phyloP scores from a whole-genome alignment of 1,284 basidiomycete genomes.

The Mycena citricolor region DNA sequence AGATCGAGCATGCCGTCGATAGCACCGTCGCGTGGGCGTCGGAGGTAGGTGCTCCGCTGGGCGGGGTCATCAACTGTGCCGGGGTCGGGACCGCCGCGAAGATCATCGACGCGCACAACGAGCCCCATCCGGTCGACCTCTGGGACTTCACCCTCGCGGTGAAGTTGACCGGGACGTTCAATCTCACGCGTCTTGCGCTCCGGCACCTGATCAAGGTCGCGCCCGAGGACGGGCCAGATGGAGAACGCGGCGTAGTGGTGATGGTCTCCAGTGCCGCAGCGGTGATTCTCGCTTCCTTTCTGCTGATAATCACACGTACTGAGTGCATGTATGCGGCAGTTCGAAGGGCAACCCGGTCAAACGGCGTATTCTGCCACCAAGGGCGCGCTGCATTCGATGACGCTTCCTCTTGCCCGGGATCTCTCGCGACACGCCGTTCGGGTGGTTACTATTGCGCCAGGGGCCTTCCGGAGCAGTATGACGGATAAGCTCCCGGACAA shows the following conservation, averaged over 20 bases:
- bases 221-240: slow-evolving; percentile 46
- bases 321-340: slow-evolving; percentile 32
- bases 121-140: slow-evolving; percentile 46
- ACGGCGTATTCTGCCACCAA: slow-evolving; percentile 54
- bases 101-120: slow-evolving; percentile 45
- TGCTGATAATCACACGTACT: background rate
- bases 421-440: slow-evolving; percentile 50
- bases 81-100: slow-evolving; percentile 46
- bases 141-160: slow-evolving; percentile 53
- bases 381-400: slow-evolving; percentile 53
- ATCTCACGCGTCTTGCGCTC: slow-evolving; percentile 51
- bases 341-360: slow-evolving; percentile 51
- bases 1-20: slow-evolving; percentile 43
- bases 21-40: slow-evolving; percentile 43
- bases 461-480: slow-evolving; percentile 49
- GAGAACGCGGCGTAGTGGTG: slow-evolving; percentile 53
- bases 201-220: slow-evolving; percentile 46
- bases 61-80: slow-evolving; percentile 57
- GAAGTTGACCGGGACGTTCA: slow-evolving; percentile 55
- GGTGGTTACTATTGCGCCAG: slow-evolving; percentile 54
- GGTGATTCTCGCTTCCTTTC: slow-evolving; percentile 35
- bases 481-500: slow-evolving; percentile 41
- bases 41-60: slow-evolving; percentile 42
- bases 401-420: slow-evolving; percentile 55
- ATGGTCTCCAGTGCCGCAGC: slow-evolving; percentile 56